Percentiles rank a stretch among this genome's conserved stretches.
Evolutionary conservation across 129 eudicot genomes (phyloP).

Genomic region (Lactuca saligna): DNA sequence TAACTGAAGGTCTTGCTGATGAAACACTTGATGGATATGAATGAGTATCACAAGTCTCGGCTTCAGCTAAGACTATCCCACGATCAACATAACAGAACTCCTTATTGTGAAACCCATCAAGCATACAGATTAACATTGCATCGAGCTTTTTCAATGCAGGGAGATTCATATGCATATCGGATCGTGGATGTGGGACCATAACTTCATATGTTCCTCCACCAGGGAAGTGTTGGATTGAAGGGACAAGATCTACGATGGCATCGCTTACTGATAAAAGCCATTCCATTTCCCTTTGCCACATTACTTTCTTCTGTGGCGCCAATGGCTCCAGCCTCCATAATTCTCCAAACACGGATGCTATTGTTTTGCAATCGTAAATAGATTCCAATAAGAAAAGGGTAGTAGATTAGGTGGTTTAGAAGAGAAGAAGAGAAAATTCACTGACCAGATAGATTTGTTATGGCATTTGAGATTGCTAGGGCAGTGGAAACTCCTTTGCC

Average conservation of each 20-base stretch:
- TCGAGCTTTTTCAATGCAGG: conserved; percentile 94
- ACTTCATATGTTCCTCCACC: conserved; percentile 86
- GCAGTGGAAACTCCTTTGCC: conserved; percentile 97
- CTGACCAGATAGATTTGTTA: conserved; percentile 88
- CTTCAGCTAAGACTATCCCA: conserved; percentile 50
- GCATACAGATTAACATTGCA: conserved; percentile 74
- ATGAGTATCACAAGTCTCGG: conserved; percentile 41
- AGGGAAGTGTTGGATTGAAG: conserved; percentile 70
- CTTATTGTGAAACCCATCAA: conserved; percentile 67
- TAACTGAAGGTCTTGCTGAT: conserved; percentile 69
- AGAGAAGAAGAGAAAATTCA: conserved; percentile 1
- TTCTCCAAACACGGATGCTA: conserved; percentile 92
- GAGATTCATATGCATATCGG: conserved; percentile 70
- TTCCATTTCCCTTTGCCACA: conserved; percentile 97
- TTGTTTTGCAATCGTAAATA: conserved; percentile 15
- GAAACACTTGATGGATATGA: conserved; percentile 37
- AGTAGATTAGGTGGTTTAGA: background rate
- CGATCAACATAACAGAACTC: conserved; percentile 90
- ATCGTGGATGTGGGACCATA: conserved; percentile 85
- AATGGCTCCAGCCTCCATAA: conserved; percentile 97
- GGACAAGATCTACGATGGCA: conserved; percentile 87
- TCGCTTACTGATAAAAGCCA: conserved; percentile 84
- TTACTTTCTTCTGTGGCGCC: conserved; percentile 70
- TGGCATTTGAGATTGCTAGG: conserved; percentile 89
- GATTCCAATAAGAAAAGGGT: background rate